phyloP scores from a whole-genome alignment of 306 rosid genomes.

The Astragalus glycyphyllos region DNA sequence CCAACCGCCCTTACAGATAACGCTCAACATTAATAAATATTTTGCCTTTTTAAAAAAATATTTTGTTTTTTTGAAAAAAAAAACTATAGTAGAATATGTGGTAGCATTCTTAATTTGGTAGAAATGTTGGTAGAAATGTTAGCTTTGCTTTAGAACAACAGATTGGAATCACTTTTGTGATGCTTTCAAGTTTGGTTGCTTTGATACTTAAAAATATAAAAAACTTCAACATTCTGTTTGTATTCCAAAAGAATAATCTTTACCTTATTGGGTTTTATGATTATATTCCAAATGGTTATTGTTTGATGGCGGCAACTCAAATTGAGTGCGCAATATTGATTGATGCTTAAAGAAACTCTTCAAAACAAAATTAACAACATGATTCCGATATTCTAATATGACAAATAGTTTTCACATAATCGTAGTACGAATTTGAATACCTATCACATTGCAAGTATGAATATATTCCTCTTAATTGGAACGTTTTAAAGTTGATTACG shows the following conservation, averaged over 20 bases:
- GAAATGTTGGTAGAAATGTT: background rate
- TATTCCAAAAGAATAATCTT: constrained; percentile 54
- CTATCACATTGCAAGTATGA: constrained; percentile 37
- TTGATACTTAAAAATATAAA: constrained; percentile 37
- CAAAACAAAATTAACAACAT: constrained; percentile 31
- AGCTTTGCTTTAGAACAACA: constrained; percentile 3
- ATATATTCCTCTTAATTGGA: constrained; percentile 46
- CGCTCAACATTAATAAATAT: no score
- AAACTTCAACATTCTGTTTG: constrained; percentile 27
- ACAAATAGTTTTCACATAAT: constrained; percentile 20
- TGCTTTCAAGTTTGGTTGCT: background rate
- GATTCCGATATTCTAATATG: constrained; percentile 43
- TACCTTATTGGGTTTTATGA: constrained; percentile 23
- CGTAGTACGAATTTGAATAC: constrained; percentile 36
- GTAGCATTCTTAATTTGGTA: no score
- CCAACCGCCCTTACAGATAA: no score
- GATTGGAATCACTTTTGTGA: constrained; percentile 26
- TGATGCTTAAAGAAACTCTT: constrained; percentile 26
- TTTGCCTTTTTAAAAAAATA: no score
- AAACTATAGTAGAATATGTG: no score
- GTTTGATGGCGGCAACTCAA: constrained; percentile 43
- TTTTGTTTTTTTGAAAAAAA: no score
- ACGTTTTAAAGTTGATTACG: background rate
- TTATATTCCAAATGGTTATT: constrained; percentile 46
- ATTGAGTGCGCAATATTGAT: constrained; percentile 12